Conservation (phyloP, 176 grass and related monocot species). For the Ensete glaucum region DNA sequence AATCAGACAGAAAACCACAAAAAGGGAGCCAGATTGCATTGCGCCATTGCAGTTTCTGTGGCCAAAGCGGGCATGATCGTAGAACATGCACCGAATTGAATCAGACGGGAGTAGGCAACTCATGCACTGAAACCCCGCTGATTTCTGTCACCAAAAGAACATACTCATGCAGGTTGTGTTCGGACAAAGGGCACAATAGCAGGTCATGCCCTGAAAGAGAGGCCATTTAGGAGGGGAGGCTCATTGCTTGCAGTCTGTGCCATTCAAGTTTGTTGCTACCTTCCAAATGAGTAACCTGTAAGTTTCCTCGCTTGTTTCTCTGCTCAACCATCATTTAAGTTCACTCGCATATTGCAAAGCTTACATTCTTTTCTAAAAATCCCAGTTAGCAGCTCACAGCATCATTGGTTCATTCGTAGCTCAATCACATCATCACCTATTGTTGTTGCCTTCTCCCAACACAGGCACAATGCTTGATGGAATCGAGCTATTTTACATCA, state of each 20-base stretch:
- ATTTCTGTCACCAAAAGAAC: slow-evolving; percentile 26
- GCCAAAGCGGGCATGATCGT: slow-evolving; percentile 45
- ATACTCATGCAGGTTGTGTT: slow-evolving; percentile 56
- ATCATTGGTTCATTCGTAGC: too few relatives aligned
- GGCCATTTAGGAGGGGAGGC: neutral
- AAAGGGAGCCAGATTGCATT: slow-evolving; percentile 12
- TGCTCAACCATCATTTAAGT: too few relatives aligned
- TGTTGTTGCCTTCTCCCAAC: too few relatives aligned
- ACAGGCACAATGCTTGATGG: too few relatives aligned
- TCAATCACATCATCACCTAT: too few relatives aligned
- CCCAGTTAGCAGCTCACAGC: too few relatives aligned
- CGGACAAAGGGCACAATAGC: slow-evolving; percentile 57
- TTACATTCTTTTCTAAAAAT: too few relatives aligned
- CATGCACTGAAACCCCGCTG: slow-evolving; percentile 17
- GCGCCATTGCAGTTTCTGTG: slow-evolving; percentile 39
- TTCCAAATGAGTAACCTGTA: too few relatives aligned
- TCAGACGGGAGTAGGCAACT: slow-evolving; percentile 15
- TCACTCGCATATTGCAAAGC: too few relatives aligned
- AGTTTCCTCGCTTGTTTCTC: too few relatives aligned
- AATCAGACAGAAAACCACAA: slow-evolving; percentile 12
- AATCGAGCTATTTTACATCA: too few relatives aligned
- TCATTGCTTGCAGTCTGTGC: neutral
- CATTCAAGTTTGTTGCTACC: neutral
- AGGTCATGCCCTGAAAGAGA: slow-evolving; percentile 47
- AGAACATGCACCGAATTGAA: slow-evolving; percentile 32